Base-by-base conservation (phyloP, 768 basidiomycete genomes). In the Boletus sp. region DNA sequence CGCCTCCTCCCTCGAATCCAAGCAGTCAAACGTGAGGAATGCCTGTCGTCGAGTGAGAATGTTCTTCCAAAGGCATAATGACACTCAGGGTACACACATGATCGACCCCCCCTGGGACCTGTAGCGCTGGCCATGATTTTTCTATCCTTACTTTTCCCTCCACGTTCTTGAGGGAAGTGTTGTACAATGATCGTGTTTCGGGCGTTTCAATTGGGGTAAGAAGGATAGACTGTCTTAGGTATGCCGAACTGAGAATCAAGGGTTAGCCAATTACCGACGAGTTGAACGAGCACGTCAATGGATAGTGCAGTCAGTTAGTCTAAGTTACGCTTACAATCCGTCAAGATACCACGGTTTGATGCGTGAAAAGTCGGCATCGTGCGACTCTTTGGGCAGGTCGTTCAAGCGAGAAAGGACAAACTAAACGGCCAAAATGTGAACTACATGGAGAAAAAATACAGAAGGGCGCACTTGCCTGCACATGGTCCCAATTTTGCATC, bases 401-500 rank as follows among this genome's bases (percentile, higher is more conserved):
- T 98, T 98, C 57, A 98, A 73, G 62, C 89, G 82, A 7, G 84
- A 84, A 63, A 99, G 80, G 49, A 97, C 83, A 68, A 90, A 94
- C 94, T 97, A 52, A 29, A 57, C 6, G 5, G 20, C 37, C 2
- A 14, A n/a, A 39, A 30, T 29, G 14, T 69, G 17, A 61, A 48
- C n/a, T 3, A 20, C 9, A 37, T 15, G 9, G 7, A 11, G 28
- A 47, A 47, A 17, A 33, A 5, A 40, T 1, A 15, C 7, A 7
- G 53, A 50, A 50, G 30, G 8, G 4, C 5, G 14, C 17, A 66
- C 78, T 36, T 67, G 92, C 95, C 80, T 97, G 92, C 18, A 95
- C 81, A 67, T 98, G 97, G 39, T 98, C 94, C 97, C 97, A 99
- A 65, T 99, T 99, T 75, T 98, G 97, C 97, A 98, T 98, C 4